Evolutionary conservation across 1,139 yeast species (phyloP), one percentile per base, ranked within the genome.

Genomic region (Candida pseudocylindracea): DNA sequence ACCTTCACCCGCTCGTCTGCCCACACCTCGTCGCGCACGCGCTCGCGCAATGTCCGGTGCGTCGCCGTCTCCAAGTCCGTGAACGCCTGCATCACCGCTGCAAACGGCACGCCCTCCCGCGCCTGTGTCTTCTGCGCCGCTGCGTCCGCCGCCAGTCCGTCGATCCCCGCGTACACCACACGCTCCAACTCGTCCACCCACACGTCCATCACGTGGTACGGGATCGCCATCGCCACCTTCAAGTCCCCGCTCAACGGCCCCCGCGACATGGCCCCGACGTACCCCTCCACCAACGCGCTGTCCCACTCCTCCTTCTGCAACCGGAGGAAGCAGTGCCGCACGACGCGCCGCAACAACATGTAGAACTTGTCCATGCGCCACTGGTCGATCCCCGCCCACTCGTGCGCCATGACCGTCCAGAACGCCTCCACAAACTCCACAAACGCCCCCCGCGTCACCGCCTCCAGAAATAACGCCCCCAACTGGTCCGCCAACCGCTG

Each of bases 321-420:
- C 41, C 71, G 65, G 38, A 59, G 60, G 40, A 88, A 57, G 41
- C 67, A 70, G 42, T 70, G 76, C 41, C 72, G 67, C 32, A 80
- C 54, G 20, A 73, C 74, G 45, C 88, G 63, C 59, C 98, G 71
- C 40, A 85, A 63, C 41, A 88, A 58, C 53, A 85, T 55, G 44
- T 79, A 69, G 52, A 67, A 88, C 52, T 88, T 88, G 54, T 88
- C 95, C 35, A 85, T 45, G 58, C 81, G 80, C 72, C 76, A 73
- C 41, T 73, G 74, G 53, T 88, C 98, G 36, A 88, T 64, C 13
- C 60, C 58, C 36, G 71, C 64, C 98, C 98, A 88, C 51, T 88
- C 93, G 39, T 71, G 62, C 38, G 67, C 60, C 46, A 85, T 67
- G 27, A 88, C 67, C 29, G 55, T 57, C 93, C 95, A 88, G 48